Evolutionary conservation across 2,329 filamentous ascomycete species (phyloP).

Genomic region (Bipolaris bicolor): DNA sequence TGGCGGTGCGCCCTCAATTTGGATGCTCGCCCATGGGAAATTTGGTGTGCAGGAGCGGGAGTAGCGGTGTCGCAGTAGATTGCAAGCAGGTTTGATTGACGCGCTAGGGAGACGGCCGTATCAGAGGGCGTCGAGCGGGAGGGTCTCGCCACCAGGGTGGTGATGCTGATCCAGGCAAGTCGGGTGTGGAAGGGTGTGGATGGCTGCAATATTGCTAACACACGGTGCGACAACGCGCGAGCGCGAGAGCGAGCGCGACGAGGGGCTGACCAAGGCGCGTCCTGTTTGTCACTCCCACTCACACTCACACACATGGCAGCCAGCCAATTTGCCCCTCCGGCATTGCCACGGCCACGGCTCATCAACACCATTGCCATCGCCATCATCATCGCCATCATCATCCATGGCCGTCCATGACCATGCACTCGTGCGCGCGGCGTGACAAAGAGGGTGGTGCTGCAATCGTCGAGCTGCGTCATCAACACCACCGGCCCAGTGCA

Average conservation of each 20-base stretch:
- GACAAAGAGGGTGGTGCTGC: constrained; percentile 19
- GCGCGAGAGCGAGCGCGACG: background rate
- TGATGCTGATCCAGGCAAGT: background rate
- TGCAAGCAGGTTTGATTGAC: background rate
- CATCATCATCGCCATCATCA: background rate
- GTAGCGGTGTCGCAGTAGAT: constrained; percentile 19
- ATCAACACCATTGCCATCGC: background rate
- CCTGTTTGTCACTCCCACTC: constrained; percentile 16
- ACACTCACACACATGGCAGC: constrained; percentile 22
- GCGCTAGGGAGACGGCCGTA: background rate
- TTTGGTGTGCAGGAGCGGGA: background rate
- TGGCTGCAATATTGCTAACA: constrained; percentile 6
- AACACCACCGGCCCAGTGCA: constrained; percentile 9
- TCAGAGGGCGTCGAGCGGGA: background rate
- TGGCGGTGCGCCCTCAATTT: constrained; percentile 24
- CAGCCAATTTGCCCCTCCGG: constrained; percentile 6
- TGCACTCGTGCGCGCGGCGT: background rate
- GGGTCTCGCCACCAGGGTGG: constrained; percentile 8
- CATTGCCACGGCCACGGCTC: no score
- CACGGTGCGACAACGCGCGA: no score
- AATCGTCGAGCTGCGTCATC: constrained; percentile 17
- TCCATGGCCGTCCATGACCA: background rate
- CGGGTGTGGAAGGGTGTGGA: background rate
- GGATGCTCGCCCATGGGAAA: background rate
- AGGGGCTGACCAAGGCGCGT: constrained; percentile 8